Evolutionary conservation across 1,139 yeast genomes (phyloP).

Genomic region (Blastobotrys illinoisensis): DNA sequence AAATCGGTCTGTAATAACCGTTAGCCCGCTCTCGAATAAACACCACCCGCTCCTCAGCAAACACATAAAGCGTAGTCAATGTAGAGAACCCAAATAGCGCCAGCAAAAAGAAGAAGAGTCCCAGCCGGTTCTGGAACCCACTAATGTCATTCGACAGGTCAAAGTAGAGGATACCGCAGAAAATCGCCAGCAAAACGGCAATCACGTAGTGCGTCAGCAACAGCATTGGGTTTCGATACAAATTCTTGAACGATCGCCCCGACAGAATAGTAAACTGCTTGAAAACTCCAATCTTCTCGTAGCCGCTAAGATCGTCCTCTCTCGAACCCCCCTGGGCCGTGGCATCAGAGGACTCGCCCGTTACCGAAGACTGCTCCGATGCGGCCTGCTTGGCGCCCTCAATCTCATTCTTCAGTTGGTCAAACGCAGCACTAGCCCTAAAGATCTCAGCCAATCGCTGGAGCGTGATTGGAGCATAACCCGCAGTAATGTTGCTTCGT

Average conservation of each 20-base stretch:
- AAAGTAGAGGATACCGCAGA: conserved; percentile 83
- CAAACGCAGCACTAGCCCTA: conserved; percentile 46
- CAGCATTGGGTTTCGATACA: conserved; percentile 85
- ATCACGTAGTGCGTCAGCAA: conserved; percentile 76
- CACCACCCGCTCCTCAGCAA: conserved; percentile 79
- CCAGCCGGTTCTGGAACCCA: conserved; percentile 93
- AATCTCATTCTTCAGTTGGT: conserved; percentile 48
- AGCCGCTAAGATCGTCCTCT: conserved; percentile 18
- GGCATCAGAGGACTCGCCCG: conserved; percentile 3
- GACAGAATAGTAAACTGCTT: conserved; percentile 67
- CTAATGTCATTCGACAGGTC: conserved; percentile 81
- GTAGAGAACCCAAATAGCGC: conserved; percentile 93
- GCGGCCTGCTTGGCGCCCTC: conserved; percentile 17
- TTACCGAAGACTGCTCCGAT: conserved; percentile 21
- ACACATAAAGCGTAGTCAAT: conserved; percentile 82
- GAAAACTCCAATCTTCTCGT: conserved; percentile 49
- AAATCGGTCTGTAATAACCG: conserved; percentile 81
- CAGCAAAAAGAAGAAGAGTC: conserved; percentile 81
- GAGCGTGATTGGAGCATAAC: conserved; percentile 15
- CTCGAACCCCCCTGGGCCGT: neutral
- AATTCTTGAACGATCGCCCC: conserved; percentile 83
- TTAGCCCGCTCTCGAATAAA: conserved; percentile 91
- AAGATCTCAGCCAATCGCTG: conserved; percentile 35
- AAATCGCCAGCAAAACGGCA: conserved; percentile 68
- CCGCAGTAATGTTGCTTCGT: neutral